Percentiles rank a stretch among this genome's conserved stretches.
phyloP scores from a whole-genome alignment of 331 rosid species.

The Pyrus hybrid region DNA sequence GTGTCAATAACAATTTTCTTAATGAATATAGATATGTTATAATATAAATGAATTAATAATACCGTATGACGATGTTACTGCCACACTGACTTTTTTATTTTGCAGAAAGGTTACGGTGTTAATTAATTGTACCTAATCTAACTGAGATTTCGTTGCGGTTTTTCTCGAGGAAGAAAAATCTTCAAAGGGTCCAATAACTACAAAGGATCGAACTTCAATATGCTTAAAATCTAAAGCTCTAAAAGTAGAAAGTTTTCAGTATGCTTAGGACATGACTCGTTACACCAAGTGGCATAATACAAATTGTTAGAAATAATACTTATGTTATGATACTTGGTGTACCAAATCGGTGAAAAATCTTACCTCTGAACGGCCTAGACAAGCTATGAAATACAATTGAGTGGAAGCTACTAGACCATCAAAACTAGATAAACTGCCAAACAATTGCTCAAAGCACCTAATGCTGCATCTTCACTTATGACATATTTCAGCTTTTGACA shows the following conservation, averaged over 20 bases:
- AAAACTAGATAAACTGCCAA: neutral
- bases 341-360: no score
- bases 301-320: no score
- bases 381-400: neutral
- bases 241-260: no score
- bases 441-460: no score
- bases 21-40: no score
- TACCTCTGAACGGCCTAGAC: neutral
- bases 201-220: neutral
- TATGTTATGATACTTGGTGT: no score
- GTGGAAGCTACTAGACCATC: neutral
- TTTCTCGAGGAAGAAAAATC: neutral
- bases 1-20: no score
- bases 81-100: no score
- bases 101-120: neutral
- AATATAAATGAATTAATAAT: no score
- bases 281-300: no score
- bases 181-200: neutral
- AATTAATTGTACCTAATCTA: neutral
- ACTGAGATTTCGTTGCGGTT: neutral
- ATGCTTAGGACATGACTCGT: no score
- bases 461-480: neutral
- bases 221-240: neutral
- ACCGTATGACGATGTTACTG: rapidly evolving
- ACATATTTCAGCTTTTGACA: neutral